Evolutionary conservation across 2,329 filamentous ascomycete species (phyloP), one percentile per base, ranked within the genome.

Genomic region (Fusarium verticillioides): DNA sequence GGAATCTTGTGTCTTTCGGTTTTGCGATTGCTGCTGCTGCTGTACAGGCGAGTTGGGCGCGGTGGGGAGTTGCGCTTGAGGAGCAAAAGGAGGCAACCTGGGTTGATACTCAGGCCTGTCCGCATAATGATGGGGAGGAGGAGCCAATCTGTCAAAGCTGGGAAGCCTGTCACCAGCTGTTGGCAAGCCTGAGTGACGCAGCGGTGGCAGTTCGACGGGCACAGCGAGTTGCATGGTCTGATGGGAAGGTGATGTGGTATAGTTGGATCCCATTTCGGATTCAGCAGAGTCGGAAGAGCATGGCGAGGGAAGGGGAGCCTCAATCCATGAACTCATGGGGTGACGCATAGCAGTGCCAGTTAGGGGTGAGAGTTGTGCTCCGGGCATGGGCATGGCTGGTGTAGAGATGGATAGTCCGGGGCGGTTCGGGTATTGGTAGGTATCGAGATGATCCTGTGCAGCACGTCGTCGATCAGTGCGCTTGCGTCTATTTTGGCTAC

Each of bases 401-500:
- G 75, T 63, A 59, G 75, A 57, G 69, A 80, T 63, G 72, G 82
- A 37, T 76, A 84, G 59, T 71, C 79, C 46, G 76, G 79, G 36
- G 74, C 81, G 73, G 53, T 63, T 60, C 53, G 73, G 50, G 49
- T 60, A 46, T 54, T 75, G 74, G 66, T 77, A 75, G 60, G 69
- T 67, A 44, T 77, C 74, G 57, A 75, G 73, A 52, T 75, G 73
- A 59, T 67, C 42, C 32, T 76, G 72, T 6, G 69, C 66, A 32
- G 77, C 77, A 72, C 80, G 84, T 72, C 81, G 81, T 42, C 85
- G 82, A 70, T 84, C 80, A 59, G 85, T 81, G 74, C 91, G 85
- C 78, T 86, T 88, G 78, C 92, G 88, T 78, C 95, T 90, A 84
- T 97, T 97, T 88, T 95, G 93, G 80, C 92, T 94, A 56, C 95